Percentiles rank a stretch among this genome's conserved stretches.
phyloP scores from a whole-genome alignment of 2,329 filamentous ascomycete species.

The Coniochaeta prunicola region DNA sequence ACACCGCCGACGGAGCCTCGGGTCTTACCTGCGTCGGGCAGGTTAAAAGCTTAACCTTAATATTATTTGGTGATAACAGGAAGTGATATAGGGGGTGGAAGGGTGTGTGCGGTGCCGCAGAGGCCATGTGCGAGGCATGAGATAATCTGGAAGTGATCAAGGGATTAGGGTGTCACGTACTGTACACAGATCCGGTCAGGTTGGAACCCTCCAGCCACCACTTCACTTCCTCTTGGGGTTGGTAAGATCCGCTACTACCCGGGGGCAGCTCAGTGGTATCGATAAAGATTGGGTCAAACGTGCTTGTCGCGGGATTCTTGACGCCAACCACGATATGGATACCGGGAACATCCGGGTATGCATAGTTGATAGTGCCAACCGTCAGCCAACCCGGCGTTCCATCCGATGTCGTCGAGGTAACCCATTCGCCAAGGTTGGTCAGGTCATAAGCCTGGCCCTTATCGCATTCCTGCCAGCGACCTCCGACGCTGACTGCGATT shows the following conservation, averaged over 20 bases:
- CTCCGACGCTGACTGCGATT: not conserved
- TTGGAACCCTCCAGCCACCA: slow-evolving; percentile 5
- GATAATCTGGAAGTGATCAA: too few species aligned
- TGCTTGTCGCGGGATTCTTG: not conserved
- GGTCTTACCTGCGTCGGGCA: not conserved
- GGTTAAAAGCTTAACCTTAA: not conserved
- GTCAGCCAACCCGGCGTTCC: not conserved
- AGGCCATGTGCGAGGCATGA: not conserved
- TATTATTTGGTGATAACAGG: not conserved
- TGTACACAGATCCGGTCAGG: too few species aligned
- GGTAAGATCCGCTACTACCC: slow-evolving; percentile 2
- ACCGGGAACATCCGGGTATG: slow-evolving; percentile 3
- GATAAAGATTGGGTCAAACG: not conserved
- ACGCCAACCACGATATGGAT: slow-evolving; percentile 5
- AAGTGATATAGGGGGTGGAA: not conserved
- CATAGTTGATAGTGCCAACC: slow-evolving; percentile 5
- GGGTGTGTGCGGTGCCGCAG: not conserved
- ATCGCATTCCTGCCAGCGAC: slow-evolving; percentile 2
- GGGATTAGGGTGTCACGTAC: too few species aligned
- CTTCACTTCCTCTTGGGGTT: slow-evolving; percentile 5
- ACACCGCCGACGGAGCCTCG: not conserved
- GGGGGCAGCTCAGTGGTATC: not conserved
- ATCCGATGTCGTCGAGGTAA: not conserved
- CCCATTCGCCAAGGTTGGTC: not conserved
- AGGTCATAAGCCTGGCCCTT: slow-evolving; percentile 5